Base-by-base conservation (phyloP, 2,329 filamentous ascomycete species). In the Ascochyta viciae-villosae region DNA sequence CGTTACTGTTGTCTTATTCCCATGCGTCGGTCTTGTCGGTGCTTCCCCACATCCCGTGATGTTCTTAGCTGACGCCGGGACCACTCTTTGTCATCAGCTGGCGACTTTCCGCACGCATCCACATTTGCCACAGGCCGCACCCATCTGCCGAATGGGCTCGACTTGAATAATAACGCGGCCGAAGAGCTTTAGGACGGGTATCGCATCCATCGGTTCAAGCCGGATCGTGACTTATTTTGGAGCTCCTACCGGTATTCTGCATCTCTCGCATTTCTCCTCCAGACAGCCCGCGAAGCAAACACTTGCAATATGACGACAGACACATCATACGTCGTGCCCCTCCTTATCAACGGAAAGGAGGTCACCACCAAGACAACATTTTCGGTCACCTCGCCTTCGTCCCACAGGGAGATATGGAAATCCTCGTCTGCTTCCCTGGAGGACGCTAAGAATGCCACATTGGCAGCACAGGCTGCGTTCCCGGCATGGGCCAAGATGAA, bases 391-490 rank as follows among this genome's bases (percentile, higher is more conserved):
- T 85, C 81, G 45, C 89, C 89, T 2, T 68, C 74, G 8, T 80
- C 80, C 44, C 66, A 85, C 74, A 65, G 85, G 70, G 68, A 83
- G 13, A 70, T 86, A 35, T 80, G 87, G 68, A 78, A 83, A 60
- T 80, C 82, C 53, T 85, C 83, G 54, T 81, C 82, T 31, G 85
- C 83, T 31, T 85, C 86, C 3, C 77, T 82, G 34, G 73, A 79
- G 8, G 80, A 87, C 64, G 83, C 84, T 42, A 75, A 78, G 2
- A 80, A 85, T 60, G 87, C 87, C 26, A 75, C 83, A 16, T 75
- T 78, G 9, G 83, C 87, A 9, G 90, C 90, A 0, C 79, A 86
- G n/a, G 79, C 80, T 13, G 90, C 91, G 1, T 88, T 91, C 74
- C 83, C 83, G 39, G 76, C 82, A 55, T 96, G 91, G 91, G 81